Percentiles rank a stretch among this genome's conserved stretches.
phyloP scores from a whole-genome alignment of 2,329 filamentous ascomycete species.

The Aspergillus sergii region DNA sequence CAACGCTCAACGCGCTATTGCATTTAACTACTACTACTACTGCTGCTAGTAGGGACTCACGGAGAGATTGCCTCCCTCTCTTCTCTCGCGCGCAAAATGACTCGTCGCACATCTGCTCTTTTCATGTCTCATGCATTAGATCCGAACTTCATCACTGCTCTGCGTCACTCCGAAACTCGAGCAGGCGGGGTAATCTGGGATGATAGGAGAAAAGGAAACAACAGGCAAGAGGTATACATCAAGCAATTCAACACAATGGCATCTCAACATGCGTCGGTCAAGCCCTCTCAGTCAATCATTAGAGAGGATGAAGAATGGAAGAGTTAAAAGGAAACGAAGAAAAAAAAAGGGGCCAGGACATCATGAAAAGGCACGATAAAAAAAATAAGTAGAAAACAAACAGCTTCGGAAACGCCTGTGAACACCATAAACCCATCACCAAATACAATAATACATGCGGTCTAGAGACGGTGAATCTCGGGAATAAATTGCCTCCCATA shows the following conservation, averaged over 20 bases:
- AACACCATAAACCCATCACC: conserved; percentile 21
- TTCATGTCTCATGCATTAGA: conserved; percentile 28
- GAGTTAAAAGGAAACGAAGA: conserved; percentile 16
- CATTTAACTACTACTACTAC: conserved; percentile 3
- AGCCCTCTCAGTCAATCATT: conserved; percentile 20
- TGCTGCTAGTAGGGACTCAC: background rate
- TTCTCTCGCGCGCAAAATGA: conserved; percentile 9
- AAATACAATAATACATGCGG: conserved; percentile 29
- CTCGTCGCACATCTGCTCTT: conserved; percentile 20
- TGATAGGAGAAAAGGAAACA: conserved; percentile 8
- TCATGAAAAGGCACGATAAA: background rate
- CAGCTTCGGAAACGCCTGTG: conserved; percentile 18
- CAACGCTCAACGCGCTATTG: background rate
- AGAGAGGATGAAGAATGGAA: conserved; percentile 23
- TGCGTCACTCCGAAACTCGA: conserved; percentile 13
- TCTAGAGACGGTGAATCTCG: conserved; percentile 24
- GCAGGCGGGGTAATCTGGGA: background rate
- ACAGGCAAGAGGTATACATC: conserved; percentile 20
- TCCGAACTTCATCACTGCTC: conserved; percentile 25
- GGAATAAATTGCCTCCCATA: conserved; percentile 16
- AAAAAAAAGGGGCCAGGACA: conserved; percentile 15
- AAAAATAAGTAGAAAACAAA: conserved; percentile 17
- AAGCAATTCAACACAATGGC: conserved; percentile 18
- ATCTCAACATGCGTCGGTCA: conserved; percentile 19
- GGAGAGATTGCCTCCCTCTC: background rate